Base-by-base conservation (phyloP, 371 early-diverging fungal species). In the Mucor lusitanicus region DNA sequence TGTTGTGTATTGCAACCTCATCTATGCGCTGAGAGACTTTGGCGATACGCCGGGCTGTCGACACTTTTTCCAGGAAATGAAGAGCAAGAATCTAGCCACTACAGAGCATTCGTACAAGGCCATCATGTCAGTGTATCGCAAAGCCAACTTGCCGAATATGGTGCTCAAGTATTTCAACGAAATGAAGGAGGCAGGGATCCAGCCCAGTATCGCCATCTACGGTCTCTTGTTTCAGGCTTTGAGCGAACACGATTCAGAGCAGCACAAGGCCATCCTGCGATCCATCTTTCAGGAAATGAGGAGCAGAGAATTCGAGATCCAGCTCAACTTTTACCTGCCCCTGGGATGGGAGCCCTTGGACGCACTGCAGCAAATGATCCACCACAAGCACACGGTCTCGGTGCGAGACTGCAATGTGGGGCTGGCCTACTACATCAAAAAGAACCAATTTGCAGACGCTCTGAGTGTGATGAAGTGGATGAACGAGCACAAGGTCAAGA, bases 381-480 rank as follows among this genome's bases (percentile, higher is more conserved):
- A 61, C 3, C 17, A 39, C 13, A 70, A 60, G 3, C 42, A 42
- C 0, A 37, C 28, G 0, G 32, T 50, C 6, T 3, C 3, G 3
- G 60, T 64, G 15, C 61, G 73, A 21, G 82, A 81, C 39, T 84
- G 74, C 60, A 84, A 84, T 39, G 66, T 68, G 0, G 70, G 74
- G 6, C 61, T 84, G 8, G 21, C 62, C 2, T 25, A 59, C 25
- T 63, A 68, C 44, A 65, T 80, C 3, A 74, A 67, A 48, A 39
- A 59, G n/a, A 81, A 81, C 63, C 40, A 67, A 23, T 73, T 78
- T 25, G 17, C 40, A 19, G 68, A 76, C 15, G 83, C 85, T 5
- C 23, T 79, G 8, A 63, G 75, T 2, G 56, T 82, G 5, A 78
- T 76, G 48, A 60, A 68, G 15, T 30, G 15, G 8, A 81, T 78